Percentiles rank a stretch among this genome's conserved stretches.
These are phyloP conservation scores for Talaromyces sp. DNA, from an alignment of 2,329 filamentous ascomycete species.

Conservation along the genomic window DNA sequence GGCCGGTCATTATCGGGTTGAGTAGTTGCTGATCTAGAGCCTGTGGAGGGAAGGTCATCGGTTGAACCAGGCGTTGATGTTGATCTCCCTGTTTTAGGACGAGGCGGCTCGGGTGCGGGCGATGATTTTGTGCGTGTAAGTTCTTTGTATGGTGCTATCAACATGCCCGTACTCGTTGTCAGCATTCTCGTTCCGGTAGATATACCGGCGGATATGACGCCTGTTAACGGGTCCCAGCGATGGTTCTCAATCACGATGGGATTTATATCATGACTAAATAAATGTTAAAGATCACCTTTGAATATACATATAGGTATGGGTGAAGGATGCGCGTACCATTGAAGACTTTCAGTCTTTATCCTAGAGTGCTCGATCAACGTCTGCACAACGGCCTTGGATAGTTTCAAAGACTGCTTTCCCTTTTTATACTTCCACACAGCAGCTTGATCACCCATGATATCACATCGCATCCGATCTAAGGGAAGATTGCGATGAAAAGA, in stretches of 20 bases:
- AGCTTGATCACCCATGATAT: conserved; percentile 26
- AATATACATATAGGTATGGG: background rate
- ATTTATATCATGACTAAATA: conserved; percentile 28
- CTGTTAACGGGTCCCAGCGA: conserved; percentile 38
- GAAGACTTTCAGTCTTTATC: conserved; percentile 24
- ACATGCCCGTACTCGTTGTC: conserved; percentile 28
- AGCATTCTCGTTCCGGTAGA: conserved; percentile 31
- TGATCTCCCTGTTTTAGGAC: background rate
- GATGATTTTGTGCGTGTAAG: conserved; percentile 13
- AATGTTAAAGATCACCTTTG: background rate
- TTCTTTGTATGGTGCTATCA: conserved; percentile 34
- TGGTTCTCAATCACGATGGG: conserved; percentile 38
- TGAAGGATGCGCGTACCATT: conserved; percentile 17
- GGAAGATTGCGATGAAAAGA: conserved; percentile 48
- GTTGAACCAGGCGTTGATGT: background rate
- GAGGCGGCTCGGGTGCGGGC: background rate
- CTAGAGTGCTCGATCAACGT: conserved; percentile 26
- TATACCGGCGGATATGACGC: conserved; percentile 29
- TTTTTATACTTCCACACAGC: conserved; percentile 28
- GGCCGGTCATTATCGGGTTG: background rate
- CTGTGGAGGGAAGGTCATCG: background rate
- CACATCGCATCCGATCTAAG: conserved; percentile 28
- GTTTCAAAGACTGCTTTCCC: conserved; percentile 9
- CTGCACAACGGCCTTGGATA: conserved; percentile 30
- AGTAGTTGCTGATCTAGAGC: background rate